Base-by-base conservation (phyloP, 2,329 filamentous ascomycete genomes). In the Lachnellula suecica region DNA sequence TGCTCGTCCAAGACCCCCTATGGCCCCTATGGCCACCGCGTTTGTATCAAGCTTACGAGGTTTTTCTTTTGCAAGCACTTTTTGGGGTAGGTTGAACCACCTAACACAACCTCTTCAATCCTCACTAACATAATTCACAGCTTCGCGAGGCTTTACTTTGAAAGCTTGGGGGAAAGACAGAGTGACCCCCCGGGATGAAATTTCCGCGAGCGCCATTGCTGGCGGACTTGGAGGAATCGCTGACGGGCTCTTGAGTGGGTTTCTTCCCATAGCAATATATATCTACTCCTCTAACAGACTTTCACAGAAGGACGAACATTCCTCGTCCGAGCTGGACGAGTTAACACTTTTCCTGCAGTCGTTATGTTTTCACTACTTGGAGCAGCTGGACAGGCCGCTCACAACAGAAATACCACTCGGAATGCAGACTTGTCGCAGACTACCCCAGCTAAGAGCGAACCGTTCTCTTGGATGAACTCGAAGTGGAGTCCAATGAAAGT, bases 41-140 rank as follows among this genome's bases (percentile, higher is more conserved):
- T 61, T 87, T 11, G 79, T 85, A 34, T 85, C 87, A 20, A 88
- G 89, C 17, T 75, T 89, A 37, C 91, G 96, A 72, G 96, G 89
- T 82, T 90, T 90, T 70, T 79, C 82, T 38, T 78, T 95, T 35
- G 90, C 90, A 31, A 83, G 81, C 43, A 88, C 83, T 15, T 97
- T 86, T 67, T 93, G 85, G 78, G 85, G 87, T 85, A 75, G 65
- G 82, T 51, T 5, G 8, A 20, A 13, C 24, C 24, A 47, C 5
- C 27, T 37, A 10, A 46, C 65, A 50, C 10, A 31, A 11, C 11
- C 40, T 44, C 13, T 34, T 29, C 25, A 44, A 47, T 43, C n/a
- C 2, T 23, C 11, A 42, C 31, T 42, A 48, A 56, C 24, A 51
- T 15, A 20, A 11, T 7, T 34, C n/a, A 10, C 52, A 84, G 81